Evolutionary conservation across 108 stramenopile species (phyloP).

Genomic region (Mayamaea pseudoterrestris): DNA sequence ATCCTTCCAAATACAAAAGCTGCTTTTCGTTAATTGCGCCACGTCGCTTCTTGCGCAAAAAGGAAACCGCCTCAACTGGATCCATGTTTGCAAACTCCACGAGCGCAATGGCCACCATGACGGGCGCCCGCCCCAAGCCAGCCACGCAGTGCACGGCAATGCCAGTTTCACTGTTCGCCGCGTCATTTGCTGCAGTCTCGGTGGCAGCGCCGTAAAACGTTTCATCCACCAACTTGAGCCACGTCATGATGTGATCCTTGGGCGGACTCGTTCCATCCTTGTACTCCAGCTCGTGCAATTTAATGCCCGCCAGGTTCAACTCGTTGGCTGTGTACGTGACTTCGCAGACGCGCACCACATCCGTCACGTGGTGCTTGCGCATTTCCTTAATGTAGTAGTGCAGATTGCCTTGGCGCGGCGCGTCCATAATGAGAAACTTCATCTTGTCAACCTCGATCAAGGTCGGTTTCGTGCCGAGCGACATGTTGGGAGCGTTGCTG

Average conservation of each 20-base stretch:
- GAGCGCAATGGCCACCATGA: conserved; percentile 93
- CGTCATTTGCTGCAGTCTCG: not conserved
- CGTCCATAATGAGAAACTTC: conserved; percentile 95
- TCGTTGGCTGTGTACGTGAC: conserved; percentile 78
- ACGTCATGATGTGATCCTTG: conserved; percentile 64
- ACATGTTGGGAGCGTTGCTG: not conserved
- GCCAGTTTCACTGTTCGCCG: conserved; percentile 11
- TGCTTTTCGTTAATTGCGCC: conserved; percentile 96
- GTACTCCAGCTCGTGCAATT: conserved; percentile 89
- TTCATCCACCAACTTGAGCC: conserved; percentile 79
- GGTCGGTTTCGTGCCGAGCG: conserved; percentile 54
- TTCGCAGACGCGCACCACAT: conserved; percentile 90
- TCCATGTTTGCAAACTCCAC: conserved; percentile 90
- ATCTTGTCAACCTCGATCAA: conserved; percentile 40
- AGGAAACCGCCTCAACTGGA: conserved; percentile 84
- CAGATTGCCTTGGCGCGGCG: conserved; percentile 88
- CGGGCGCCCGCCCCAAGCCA: conserved; percentile 94
- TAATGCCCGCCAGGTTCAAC: conserved; percentile 75
- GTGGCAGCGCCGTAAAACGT: conserved; percentile 36
- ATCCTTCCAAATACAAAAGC: conserved; percentile 86
- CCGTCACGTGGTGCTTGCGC: conserved; percentile 81
- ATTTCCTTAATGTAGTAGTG: conserved; percentile 89
- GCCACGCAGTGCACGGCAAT: conserved; percentile 99
- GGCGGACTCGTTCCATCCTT: conserved; percentile 87
- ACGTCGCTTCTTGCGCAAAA: conserved; percentile 79